A percentile compares a stretch with the other conserved stretches of the same genome.
phyloP scores from a whole-genome alignment of 1,284 basidiomycete genomes.

The Apiotrichum laibachii region DNA sequence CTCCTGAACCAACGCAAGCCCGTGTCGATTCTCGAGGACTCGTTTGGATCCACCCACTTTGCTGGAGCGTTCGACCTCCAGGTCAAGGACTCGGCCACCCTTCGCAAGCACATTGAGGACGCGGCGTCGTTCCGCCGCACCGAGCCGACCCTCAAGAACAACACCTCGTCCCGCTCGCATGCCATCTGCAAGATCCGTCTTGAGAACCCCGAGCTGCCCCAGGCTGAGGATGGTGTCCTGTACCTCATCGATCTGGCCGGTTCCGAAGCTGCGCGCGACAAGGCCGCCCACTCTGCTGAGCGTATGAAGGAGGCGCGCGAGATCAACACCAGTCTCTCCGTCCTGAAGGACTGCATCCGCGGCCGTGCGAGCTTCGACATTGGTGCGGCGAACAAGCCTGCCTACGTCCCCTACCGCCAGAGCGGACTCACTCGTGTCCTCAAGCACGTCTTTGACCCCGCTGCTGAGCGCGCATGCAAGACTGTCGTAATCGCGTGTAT shows the following conservation, averaged over 20 bases:
- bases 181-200: conserved; percentile 7
- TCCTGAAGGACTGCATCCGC: conserved; percentile 10
- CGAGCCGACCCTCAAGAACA: conserved; percentile 6
- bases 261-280: conserved; percentile 5
- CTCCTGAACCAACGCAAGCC: not conserved
- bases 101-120: conserved; percentile 1
- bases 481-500: conserved; percentile 5
- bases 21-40: conserved; percentile 3
- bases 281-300: conserved; percentile 1
- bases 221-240: conserved; percentile 3
- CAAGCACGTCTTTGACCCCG: conserved; percentile 11
- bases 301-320: conserved; percentile 10
- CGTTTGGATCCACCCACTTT: not conserved
- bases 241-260: conserved; percentile 6
- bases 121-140: conserved; percentile 6
- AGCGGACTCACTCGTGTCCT: conserved; percentile 1
- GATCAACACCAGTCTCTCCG: conserved; percentile 5
- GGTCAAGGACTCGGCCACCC: not conserved
- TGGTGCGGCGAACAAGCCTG: not conserved
- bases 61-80: not conserved
- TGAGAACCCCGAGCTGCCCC: not conserved
- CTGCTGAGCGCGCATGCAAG: not conserved
- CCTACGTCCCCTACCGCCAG: conserved; percentile 4
- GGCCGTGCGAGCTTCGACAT: not conserved
- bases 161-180: conserved; percentile 1